Conservation (phyloP, 2,329 filamentous ascomycete species). For the Penicillium fuscoglaucum region DNA sequence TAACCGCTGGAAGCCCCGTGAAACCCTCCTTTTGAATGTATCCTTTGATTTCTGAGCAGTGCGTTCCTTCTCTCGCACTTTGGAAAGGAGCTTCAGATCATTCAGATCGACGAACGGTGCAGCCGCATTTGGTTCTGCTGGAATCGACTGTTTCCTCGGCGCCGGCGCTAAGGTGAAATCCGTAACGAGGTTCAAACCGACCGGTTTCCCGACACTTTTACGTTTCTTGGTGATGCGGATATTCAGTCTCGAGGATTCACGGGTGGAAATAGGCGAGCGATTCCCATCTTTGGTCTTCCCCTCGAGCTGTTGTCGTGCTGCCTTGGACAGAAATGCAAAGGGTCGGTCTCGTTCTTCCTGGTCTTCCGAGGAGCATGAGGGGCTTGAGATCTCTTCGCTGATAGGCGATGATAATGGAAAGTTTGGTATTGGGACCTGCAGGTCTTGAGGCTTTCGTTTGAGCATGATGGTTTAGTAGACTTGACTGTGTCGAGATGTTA, state of each 20-base stretch:
- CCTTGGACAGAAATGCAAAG: slow-evolving; percentile 34
- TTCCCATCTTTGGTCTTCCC: slow-evolving; percentile 10
- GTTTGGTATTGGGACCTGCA: slow-evolving; percentile 36
- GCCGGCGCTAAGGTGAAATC: slow-evolving; percentile 35
- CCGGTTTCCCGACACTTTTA: slow-evolving; percentile 32
- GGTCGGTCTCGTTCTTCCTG: slow-evolving; percentile 30
- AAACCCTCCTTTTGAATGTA: slow-evolving; percentile 24
- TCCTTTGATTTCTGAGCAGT: slow-evolving; percentile 25
- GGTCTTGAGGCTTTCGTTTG: slow-evolving; percentile 26
- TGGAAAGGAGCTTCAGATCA: slow-evolving; percentile 39
- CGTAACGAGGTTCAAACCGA: slow-evolving; percentile 47
- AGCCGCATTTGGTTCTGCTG: slow-evolving; percentile 10
- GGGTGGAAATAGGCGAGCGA: slow-evolving; percentile 5
- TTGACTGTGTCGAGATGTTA: not conserved
- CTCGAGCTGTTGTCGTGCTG: slow-evolving; percentile 22
- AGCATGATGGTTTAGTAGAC: slow-evolving; percentile 18
- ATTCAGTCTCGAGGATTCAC: slow-evolving; percentile 16
- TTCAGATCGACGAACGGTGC: slow-evolving; percentile 39
- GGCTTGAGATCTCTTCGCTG: slow-evolving; percentile 43
- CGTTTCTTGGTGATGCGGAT: slow-evolving; percentile 22
- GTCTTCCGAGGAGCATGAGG: slow-evolving; percentile 37
- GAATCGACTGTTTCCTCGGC: slow-evolving; percentile 2
- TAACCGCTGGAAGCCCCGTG: slow-evolving; percentile 23
- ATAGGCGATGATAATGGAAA: slow-evolving; percentile 49
- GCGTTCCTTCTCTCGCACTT: slow-evolving; percentile 36